Conservation (phyloP, 148 eudicot genomes). For the Rhododendron vialii region DNA sequence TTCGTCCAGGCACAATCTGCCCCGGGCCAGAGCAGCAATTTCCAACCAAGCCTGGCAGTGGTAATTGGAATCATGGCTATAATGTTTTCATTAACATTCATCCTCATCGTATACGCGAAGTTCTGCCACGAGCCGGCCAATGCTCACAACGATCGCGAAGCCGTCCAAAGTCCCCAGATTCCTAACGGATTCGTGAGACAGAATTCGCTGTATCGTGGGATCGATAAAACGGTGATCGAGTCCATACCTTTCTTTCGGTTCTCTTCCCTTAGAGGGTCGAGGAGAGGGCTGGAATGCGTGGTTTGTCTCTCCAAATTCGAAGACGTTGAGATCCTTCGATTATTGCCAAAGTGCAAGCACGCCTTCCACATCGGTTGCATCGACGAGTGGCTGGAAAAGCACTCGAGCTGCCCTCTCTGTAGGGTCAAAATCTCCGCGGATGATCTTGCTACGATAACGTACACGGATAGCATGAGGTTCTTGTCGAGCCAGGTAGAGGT, state of each 20-base stretch:
- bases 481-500: constrained; percentile 18
- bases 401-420: constrained; percentile 81
- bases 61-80: constrained; percentile 53
- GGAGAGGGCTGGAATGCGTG: constrained; percentile 69
- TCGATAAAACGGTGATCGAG: constrained; percentile 52
- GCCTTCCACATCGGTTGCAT: constrained; percentile 71
- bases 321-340: constrained; percentile 49
- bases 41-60: constrained; percentile 71
- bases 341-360: constrained; percentile 76
- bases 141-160: background rate
- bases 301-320: constrained; percentile 68
- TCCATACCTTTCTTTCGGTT: constrained; percentile 68
- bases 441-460: constrained; percentile 27
- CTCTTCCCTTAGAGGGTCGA: constrained; percentile 56
- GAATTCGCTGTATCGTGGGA: constrained; percentile 37
- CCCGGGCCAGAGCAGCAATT: constrained; percentile 14
- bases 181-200: constrained; percentile 16
- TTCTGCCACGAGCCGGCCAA: constrained; percentile 26
- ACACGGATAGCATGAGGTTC: constrained; percentile 40
- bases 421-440: constrained; percentile 42
- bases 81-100: constrained; percentile 50
- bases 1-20: constrained; percentile 23
- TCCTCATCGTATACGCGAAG: constrained; percentile 55
- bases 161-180: background rate
- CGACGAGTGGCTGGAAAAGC: constrained; percentile 71